phyloP scores from a whole-genome alignment of 495 filamentous ascomycete species.

The Trichoderma reesei region DNA sequence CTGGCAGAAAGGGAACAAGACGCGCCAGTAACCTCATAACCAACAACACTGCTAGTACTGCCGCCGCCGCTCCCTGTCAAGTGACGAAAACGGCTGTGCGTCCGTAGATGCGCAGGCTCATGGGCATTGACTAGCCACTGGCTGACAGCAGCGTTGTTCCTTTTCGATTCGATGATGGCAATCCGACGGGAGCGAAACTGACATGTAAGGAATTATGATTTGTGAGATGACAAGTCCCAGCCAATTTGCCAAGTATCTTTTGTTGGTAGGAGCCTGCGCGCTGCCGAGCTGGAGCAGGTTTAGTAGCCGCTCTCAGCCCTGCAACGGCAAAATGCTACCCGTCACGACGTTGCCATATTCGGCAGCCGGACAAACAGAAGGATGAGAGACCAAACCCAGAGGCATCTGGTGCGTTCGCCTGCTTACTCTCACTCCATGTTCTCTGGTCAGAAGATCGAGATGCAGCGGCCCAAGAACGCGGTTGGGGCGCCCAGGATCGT shows the following conservation, averaged over 20 bases:
- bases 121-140: not conserved
- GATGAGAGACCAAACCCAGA: conserved; percentile 1
- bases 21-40: not conserved
- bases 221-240: not conserved
- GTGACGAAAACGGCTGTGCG: not conserved
- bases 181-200: not conserved
- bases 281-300: not conserved
- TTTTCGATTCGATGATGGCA: too few relatives aligned
- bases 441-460: conserved; percentile 8
- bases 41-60: not conserved
- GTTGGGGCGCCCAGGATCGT: conserved; percentile 6
- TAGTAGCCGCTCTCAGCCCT: not conserved
- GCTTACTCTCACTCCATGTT: conserved; percentile 2
- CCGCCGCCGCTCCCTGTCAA: not conserved
- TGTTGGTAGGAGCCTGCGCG: not conserved
- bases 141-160: not conserved
- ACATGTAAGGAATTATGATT: not conserved
- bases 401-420: not conserved
- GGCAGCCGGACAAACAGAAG: not conserved
- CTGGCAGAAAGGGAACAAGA: not conserved
- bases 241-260: not conserved
- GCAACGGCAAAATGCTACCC: not conserved
- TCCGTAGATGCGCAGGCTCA: not conserved
- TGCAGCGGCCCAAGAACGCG: not conserved
- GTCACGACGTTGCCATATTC: not conserved